Conservation (phyloP, 768 basidiomycete genomes). For the Termitomyces sp. region DNA sequence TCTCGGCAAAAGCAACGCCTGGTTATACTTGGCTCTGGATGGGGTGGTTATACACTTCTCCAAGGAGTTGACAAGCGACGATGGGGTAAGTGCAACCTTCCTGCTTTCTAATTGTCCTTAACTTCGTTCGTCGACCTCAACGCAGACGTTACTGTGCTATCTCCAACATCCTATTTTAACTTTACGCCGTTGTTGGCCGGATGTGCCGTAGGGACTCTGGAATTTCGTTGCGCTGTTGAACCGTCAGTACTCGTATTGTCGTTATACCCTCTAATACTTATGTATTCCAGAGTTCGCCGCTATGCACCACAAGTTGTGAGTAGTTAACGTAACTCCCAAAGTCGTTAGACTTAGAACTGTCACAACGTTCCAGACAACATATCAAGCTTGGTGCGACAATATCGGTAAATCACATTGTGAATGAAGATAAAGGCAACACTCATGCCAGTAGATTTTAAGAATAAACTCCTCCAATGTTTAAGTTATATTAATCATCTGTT, state of each 20-base stretch:
- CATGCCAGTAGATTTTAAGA: constrained; percentile 4
- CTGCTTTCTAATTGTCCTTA: neutral
- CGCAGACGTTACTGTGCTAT: constrained; percentile 60
- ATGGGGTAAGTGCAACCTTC: constrained; percentile 45
- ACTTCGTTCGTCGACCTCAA: neutral
- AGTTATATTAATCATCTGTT: neutral
- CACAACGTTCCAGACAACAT: constrained; percentile 38
- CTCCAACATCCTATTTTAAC: constrained; percentile 65
- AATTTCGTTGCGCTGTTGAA: constrained; percentile 77
- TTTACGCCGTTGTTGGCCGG: constrained; percentile 65
- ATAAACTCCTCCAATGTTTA: constrained; percentile 8
- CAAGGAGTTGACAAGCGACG: constrained; percentile 64
- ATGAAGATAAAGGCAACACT: neutral
- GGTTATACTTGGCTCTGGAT: constrained; percentile 71
- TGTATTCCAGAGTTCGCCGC: constrained; percentile 5
- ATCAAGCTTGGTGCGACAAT: constrained; percentile 73
- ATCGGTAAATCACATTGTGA: constrained; percentile 40
- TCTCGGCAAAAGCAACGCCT: constrained; percentile 35
- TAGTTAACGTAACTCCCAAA: neutral
- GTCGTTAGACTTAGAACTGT: neutral
- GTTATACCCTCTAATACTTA: neutral
- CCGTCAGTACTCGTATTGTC: constrained; percentile 46
- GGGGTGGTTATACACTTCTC: constrained; percentile 73
- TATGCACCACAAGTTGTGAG: constrained; percentile 13
- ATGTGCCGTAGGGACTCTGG: constrained; percentile 78